Conservation (phyloP, 2,329 filamentous ascomycete species). For the Xylaria hypoxylon region DNA sequence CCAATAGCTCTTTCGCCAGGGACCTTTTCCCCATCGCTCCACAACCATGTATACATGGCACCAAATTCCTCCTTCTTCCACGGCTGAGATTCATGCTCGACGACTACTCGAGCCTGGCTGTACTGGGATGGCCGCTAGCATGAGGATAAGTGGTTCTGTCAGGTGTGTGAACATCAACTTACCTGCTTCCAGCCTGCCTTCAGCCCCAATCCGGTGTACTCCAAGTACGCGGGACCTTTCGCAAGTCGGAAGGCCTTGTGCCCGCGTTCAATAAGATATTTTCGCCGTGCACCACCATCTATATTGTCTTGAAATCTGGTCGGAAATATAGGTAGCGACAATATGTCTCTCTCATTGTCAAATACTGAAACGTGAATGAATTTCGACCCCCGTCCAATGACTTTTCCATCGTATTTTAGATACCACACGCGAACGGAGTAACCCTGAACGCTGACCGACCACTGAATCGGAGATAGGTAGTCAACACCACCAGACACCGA, state of each 20-base stretch:
- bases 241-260: conserved; percentile 30
- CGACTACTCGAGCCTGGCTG: conserved; percentile 15
- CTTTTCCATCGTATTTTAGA: conserved; percentile 34
- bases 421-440: conserved; percentile 35
- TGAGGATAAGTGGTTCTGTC: neutral
- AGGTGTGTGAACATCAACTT: neutral
- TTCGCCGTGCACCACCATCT: conserved; percentile 29
- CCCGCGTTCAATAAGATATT: conserved; percentile 36
- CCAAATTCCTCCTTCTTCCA: neutral
- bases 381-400: conserved; percentile 26
- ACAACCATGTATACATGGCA: neutral
- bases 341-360: conserved; percentile 34
- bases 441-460: conserved; percentile 18
- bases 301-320: conserved; percentile 29
- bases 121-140: conserved; percentile 15
- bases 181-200: conserved; percentile 36
- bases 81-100: conserved; percentile 9
- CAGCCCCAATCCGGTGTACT: conserved; percentile 34
- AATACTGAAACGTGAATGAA: conserved; percentile 29
- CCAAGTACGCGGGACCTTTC: conserved; percentile 35
- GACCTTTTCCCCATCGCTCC: neutral
- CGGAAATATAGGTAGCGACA: conserved; percentile 36
- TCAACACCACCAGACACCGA: conserved; percentile 29
- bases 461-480: conserved; percentile 16
- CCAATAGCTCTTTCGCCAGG: conserved; percentile 33